Base-by-base conservation (phyloP, 2,329 filamentous ascomycete species). In the Ceratocystiopsis sp. region DNA sequence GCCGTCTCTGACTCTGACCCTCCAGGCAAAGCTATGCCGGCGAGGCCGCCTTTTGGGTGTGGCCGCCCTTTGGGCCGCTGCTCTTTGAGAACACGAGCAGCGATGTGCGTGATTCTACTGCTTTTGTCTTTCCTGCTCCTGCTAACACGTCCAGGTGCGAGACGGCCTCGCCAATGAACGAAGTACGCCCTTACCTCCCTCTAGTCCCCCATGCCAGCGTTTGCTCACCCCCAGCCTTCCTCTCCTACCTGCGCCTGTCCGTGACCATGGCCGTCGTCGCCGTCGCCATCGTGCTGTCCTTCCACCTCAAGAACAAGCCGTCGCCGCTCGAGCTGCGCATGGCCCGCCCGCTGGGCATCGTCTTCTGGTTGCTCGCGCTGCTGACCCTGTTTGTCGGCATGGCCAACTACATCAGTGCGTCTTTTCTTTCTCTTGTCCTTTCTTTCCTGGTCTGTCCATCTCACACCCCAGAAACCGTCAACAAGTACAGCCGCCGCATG, bases 201-300 rank as follows among this genome's bases (percentile, higher is more conserved):
- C n/a, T 18, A 12, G 37, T 12, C 12, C 25, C 13, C 1, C 15
- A 14, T 18, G 5, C 12, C 11, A 1, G 15, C 6, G 4, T 11
- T 13, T n/a, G 6, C 32, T 33, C n/a, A 2, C 4, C 8, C 9
- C 0, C 49, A 75, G 71, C 75, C 0, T 95, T 95, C 56, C 78
- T 96, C 25, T 91, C 89, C 2, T 95, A 91, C 71, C 75, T 96
- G 17, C 78, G 87, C 4, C 72, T 96, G 2, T 79, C 83, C 32
- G 75, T 94, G 52, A 94, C 94, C 64, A 87, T 96, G 73, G 78
- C 85, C 50, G 69, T 98, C 42, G 85, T 96, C 10, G 76, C 84
- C 25, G 74, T 93, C 32, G 89, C 91, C 41, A 94, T 98, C 51
- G 78, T 93, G 11, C 69, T 95, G 41, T 93, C 84, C 14, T 98